Conservation (phyloP, 164 flowering plant genomes). For the Vitis labrusca region DNA sequence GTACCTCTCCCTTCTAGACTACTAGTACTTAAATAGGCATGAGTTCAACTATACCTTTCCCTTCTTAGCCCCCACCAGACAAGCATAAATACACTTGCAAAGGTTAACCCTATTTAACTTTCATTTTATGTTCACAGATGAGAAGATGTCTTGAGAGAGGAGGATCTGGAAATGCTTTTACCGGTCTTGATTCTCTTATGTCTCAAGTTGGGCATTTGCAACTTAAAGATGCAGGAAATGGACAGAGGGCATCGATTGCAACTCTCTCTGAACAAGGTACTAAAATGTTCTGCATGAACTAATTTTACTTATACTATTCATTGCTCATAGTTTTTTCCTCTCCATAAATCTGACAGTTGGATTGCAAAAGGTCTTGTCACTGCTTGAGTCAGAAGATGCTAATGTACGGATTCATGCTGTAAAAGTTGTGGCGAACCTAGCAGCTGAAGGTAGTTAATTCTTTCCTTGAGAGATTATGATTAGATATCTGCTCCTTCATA, state of each 20-base stretch:
- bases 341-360: constrained; percentile 62
- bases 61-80: background rate
- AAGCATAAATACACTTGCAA: background rate
- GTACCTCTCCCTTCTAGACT: background rate
- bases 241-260: constrained; percentile 63
- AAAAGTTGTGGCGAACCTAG: constrained; percentile 94
- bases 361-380: constrained; percentile 84
- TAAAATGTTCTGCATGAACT: background rate
- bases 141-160: constrained; percentile 67
- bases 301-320: background rate
- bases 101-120: background rate
- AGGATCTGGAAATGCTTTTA: constrained; percentile 39
- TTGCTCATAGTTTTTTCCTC: background rate
- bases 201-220: constrained; percentile 60
- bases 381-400: constrained; percentile 92
- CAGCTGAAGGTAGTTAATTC: constrained; percentile 79
- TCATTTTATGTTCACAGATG: constrained; percentile 35
- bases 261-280: constrained; percentile 91
- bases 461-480: background rate
- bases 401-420: constrained; percentile 96
- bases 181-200: constrained; percentile 51
- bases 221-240: constrained; percentile 50
- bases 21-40: background rate
- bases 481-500: background rate
- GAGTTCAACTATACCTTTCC: background rate